These are phyloP conservation scores for Didymella segeticola DNA, from an alignment of 2,329 filamentous ascomycete genomes.

Conservation along the genomic window DNA sequence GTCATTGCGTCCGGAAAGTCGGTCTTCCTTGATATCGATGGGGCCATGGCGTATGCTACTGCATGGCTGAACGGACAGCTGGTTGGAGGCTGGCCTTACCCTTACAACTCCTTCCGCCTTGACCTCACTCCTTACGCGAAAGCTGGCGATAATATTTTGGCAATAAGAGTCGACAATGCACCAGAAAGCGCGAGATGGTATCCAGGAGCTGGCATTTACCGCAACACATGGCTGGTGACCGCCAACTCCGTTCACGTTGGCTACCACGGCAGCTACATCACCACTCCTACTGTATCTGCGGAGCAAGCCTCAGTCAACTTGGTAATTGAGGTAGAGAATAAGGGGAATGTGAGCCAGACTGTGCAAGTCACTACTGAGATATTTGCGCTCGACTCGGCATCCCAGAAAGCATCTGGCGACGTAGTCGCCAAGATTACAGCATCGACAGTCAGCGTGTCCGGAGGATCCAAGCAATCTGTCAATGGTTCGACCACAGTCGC, in stretches of 20 bases:
- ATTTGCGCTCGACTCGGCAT: conserved; percentile 47
- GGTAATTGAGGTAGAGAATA: conserved; percentile 57
- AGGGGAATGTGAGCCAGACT: conserved; percentile 36
- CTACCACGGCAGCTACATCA: conserved; percentile 59
- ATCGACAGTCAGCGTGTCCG: conserved; percentile 37
- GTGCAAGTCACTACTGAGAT: conserved; percentile 54
- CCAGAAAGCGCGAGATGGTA: conserved; percentile 61
- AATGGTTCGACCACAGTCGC: conserved; percentile 47
- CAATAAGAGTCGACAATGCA: conserved; percentile 61
- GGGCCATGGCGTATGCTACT: conserved; percentile 60
- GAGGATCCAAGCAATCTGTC: conserved; percentile 41
- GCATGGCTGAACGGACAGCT: conserved; percentile 61
- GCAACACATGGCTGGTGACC: conserved; percentile 62
- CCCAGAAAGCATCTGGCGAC: conserved; percentile 24
- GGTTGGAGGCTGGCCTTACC: conserved; percentile 61
- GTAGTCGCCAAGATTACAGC: conserved; percentile 47
- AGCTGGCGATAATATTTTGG: conserved; percentile 52
- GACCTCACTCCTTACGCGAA: conserved; percentile 56
- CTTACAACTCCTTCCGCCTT: conserved; percentile 60
- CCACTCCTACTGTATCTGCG: conserved; percentile 54
- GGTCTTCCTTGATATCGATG: conserved; percentile 58
- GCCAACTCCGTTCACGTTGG: conserved; percentile 54
- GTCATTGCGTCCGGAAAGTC: conserved; percentile 46
- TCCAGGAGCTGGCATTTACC: conserved; percentile 61
- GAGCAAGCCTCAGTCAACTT: conserved; percentile 56